These are phyloP conservation scores for Striga hermonthica DNA, from an alignment of 305 asterid genomes.

Conservation along the genomic window DNA sequence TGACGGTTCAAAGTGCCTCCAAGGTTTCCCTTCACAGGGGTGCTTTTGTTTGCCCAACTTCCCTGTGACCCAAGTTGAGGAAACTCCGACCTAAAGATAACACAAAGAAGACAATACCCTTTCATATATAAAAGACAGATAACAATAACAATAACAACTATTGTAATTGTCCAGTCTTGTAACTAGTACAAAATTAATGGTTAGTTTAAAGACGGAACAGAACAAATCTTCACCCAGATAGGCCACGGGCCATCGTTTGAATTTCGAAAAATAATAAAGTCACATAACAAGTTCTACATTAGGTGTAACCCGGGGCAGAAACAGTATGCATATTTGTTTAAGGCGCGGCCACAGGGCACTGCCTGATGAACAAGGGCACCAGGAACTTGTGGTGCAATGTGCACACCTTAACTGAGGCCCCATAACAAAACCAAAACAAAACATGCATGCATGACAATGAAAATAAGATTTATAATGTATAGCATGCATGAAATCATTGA, in stretches of 20 bases:
- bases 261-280: conserved; percentile 5
- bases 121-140: conserved; percentile 6
- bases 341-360: no score
- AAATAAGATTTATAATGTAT: no score
- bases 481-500: no score
- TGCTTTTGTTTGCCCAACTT: conserved; percentile 56
- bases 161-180: no score
- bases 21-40: conserved; percentile 51
- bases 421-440: no score
- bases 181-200: no score
- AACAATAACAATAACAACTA: background rate
- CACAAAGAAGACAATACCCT: background rate
- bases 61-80: conserved; percentile 64
- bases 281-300: conserved; percentile 1
- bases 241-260: background rate
- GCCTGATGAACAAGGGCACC: no score
- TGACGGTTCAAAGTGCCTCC: conserved; percentile 56
- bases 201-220: conserved; percentile 1
- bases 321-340: no score
- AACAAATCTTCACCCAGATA: background rate
- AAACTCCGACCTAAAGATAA: conserved; percentile 62
- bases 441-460: no score
- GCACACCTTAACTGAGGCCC: no score
- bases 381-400: no score
- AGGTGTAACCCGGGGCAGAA: background rate